Base-by-base conservation (phyloP, 345 rosid genomes). In the Litchi chinensis region DNA sequence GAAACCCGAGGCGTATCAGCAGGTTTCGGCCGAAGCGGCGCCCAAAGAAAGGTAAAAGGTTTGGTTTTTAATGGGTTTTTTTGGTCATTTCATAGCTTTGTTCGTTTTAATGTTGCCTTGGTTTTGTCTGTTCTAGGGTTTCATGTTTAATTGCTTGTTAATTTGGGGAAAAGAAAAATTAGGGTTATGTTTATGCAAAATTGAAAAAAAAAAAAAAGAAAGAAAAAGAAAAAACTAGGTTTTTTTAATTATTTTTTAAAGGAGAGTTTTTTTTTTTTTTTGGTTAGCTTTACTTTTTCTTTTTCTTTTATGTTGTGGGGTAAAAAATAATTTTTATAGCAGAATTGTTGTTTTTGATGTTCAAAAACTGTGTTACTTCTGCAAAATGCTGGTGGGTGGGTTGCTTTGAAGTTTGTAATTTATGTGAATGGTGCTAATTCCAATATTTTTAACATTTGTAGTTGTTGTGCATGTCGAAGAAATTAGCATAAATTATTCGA, bases 31-130 rank as follows among this genome's bases (percentile, higher is more conserved):
- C 10, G 88, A 87, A 59, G 69, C 77, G 11, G 69, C 77, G 19
- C 79, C 95, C 0, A 92, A 90, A 87, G 98, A 92, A 83, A 92
- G 95, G 98, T 93, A 92, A 84, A 84, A 91, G 95, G 98, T 93
- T 54, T 57, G 54, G 7, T 6, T 2, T 82, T 76, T 3, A 48
- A 12, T 48, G 54, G 6, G 5, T 5, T 83, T 76, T 78, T 32
- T 32, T 15, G 9, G 9, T 71, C 15, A 7, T 22, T 59, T 65
- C 4, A 48, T 13, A 44, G 73, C 26, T 44, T 24, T 19, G 12
- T n/a, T 39, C 11, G 40, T 43, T 48, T 57, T 78, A 43, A 24
- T 41, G 52, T 60, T 78, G 76, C 71, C 82, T 67, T 19, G 39
- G 8, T 52, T 68, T 54, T 19, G 54, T 39, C 67, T 63, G 68